Conservation (phyloP, 148 eudicot species). For the Rhododendron griersonianum region DNA sequence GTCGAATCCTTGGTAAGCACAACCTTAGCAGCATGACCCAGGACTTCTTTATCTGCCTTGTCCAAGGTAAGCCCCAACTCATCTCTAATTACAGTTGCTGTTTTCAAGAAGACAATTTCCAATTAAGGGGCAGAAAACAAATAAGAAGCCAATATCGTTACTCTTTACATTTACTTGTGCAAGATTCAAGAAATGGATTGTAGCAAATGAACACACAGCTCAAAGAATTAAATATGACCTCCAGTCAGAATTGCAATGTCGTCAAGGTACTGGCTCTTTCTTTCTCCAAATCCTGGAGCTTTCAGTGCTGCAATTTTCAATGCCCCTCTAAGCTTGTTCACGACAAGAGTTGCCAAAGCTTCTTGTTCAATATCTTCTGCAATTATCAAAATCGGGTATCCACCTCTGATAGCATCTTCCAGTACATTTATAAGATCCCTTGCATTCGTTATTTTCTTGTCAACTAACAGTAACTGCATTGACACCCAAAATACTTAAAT, state of each 20-base stretch:
- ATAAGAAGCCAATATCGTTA: neutral
- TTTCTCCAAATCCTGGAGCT: slow-evolving; percentile 74
- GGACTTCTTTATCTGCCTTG: slow-evolving; percentile 43
- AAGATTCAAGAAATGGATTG: neutral
- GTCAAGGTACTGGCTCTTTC: slow-evolving; percentile 60
- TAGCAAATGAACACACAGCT: neutral
- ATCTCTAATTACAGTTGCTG: slow-evolving; percentile 58
- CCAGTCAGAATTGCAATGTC: slow-evolving; percentile 70
- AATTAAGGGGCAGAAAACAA: neutral
- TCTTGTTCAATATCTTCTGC: slow-evolving; percentile 80
- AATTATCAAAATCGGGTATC: slow-evolving; percentile 50
- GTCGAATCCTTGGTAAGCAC: slow-evolving; percentile 52
- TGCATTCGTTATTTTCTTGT: slow-evolving; percentile 64
- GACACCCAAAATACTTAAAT: neutral
- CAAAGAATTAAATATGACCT: slow-evolving; percentile 27
- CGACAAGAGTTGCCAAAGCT: slow-evolving; percentile 75
- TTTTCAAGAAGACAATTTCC: neutral
- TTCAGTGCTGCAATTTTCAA: slow-evolving; percentile 75
- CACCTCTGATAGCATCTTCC: slow-evolving; percentile 60
- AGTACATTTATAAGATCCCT: slow-evolving; percentile 57
- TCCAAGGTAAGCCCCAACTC: slow-evolving; percentile 55
- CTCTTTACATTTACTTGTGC: neutral
- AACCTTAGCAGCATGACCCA: slow-evolving; percentile 53
- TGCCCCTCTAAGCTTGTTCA: slow-evolving; percentile 71
- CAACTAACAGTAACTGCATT: slow-evolving; percentile 61